Evolutionary conservation across 75 land plant genomes (phyloP).

Genomic region (Picea glauca): DNA sequence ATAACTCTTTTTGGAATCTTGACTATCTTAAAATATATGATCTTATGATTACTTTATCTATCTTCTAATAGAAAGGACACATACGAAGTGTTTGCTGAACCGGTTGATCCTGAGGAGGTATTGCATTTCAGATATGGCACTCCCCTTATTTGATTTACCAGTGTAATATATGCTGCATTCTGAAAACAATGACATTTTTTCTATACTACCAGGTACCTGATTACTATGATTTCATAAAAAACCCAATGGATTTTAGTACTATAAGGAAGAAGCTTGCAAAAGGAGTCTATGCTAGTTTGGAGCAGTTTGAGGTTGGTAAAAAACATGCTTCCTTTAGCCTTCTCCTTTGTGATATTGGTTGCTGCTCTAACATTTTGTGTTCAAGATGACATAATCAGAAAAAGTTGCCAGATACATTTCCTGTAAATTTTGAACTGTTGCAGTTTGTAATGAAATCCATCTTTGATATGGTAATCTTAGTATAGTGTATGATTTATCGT

Average conservation of each 20-base stretch:
- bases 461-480: no score
- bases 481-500: no score
- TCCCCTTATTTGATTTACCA: neutral
- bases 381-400: neutral
- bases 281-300: conserved; percentile 57
- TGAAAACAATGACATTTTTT: neutral
- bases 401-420: neutral
- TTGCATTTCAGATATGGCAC: neutral
- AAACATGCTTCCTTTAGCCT: neutral
- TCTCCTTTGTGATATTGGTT: conserved; percentile 1
- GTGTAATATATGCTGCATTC: neutral
- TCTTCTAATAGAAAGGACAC: conserved; percentile 77
- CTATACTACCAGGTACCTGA: conserved; percentile 72
- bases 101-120: conserved; percentile 87
- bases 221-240: conserved; percentile 76
- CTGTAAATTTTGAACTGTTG: no score
- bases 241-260: conserved; percentile 94
- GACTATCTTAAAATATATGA: conserved; percentile 31
- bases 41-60: conserved; percentile 14
- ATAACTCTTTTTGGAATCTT: conserved; percentile 9
- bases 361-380: conserved; percentile 1
- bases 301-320: conserved; percentile 75
- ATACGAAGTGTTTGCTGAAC: conserved; percentile 89
- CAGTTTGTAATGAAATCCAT: no score
- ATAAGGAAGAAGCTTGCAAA: conserved; percentile 59